Conservation (phyloP, 108 stramenopile genomes). For the Nannochloropsis granulata region DNA sequence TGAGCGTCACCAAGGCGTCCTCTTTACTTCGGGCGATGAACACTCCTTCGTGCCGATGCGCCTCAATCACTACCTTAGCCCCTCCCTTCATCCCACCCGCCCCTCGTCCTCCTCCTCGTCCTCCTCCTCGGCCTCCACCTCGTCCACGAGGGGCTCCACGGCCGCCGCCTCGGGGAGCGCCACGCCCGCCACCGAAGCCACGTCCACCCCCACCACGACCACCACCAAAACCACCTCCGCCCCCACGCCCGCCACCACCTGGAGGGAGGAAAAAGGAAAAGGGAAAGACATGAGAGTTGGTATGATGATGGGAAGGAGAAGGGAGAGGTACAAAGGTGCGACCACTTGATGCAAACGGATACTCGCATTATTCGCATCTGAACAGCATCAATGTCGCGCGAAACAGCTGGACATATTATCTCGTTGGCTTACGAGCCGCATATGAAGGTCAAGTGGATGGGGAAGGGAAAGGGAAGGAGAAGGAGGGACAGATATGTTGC, state of each 20-base stretch:
- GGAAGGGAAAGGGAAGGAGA: too few relatives aligned
- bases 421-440: neutral
- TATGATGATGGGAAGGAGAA: neutral
- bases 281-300: neutral
- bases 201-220: constrained; percentile 18
- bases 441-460: too few relatives aligned
- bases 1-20: constrained; percentile 94
- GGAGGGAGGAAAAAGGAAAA: neutral
- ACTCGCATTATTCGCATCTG: neutral
- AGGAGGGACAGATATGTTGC: neutral
- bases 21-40: constrained; percentile 97
- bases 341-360: neutral
- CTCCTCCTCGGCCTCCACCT: neutral
- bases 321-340: too few relatives aligned
- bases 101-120: constrained; percentile 25
- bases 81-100: constrained; percentile 54
- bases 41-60: constrained; percentile 93
- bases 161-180: neutral
- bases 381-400: neutral
- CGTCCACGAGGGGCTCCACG: neutral
- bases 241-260: neutral
- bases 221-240: constrained; percentile 11
- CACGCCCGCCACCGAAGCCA: neutral
- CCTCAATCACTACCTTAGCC: constrained; percentile 77
- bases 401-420: neutral